Evolutionary conservation across 2,329 filamentous ascomycete species (phyloP).

Genomic region (Aspergillus felis): DNA sequence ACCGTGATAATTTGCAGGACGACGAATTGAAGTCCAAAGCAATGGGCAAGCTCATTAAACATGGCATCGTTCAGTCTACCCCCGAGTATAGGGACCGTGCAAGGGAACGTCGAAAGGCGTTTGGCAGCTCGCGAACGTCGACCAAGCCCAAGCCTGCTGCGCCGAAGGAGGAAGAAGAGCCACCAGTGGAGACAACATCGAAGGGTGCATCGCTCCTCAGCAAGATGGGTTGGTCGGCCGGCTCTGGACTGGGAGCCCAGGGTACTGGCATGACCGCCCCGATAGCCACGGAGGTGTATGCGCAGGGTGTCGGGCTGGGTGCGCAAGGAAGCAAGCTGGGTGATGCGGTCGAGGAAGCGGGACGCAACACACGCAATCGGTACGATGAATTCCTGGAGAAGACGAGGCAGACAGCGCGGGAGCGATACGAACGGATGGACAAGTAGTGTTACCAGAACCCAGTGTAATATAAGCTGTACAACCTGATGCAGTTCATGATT

Average conservation of each 20-base stretch:
- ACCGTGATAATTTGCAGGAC: slow-evolving; percentile 53
- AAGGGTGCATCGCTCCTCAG: slow-evolving; percentile 50
- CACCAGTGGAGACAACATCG: slow-evolving; percentile 31
- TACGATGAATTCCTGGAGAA: slow-evolving; percentile 48
- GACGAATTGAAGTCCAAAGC: slow-evolving; percentile 43
- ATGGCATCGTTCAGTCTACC: slow-evolving; percentile 33
- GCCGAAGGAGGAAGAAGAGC: slow-evolving; percentile 28
- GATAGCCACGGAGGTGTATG: slow-evolving; percentile 47
- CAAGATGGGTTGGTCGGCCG: slow-evolving; percentile 50
- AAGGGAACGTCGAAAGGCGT: slow-evolving; percentile 43
- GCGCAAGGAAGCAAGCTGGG: slow-evolving; percentile 48
- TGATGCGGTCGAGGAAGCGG: slow-evolving; percentile 47
- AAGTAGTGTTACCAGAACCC: neutral
- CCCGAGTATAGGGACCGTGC: slow-evolving; percentile 47
- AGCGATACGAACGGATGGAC: slow-evolving; percentile 45
- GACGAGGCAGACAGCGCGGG: slow-evolving; percentile 44
- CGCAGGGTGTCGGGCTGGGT: slow-evolving; percentile 47
- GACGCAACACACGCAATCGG: slow-evolving; percentile 44
- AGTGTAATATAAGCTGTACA: slow-evolving; percentile 1
- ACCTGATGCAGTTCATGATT: neutral
- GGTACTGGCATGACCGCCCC: slow-evolving; percentile 47
- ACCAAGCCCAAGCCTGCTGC: slow-evolving; percentile 20
- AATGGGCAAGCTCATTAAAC: slow-evolving; percentile 41
- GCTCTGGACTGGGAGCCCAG: slow-evolving; percentile 46
- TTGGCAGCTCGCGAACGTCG: slow-evolving; percentile 31